Conservation (phyloP, 495 filamentous ascomycete genomes). For the Aspergillus nidulans region DNA sequence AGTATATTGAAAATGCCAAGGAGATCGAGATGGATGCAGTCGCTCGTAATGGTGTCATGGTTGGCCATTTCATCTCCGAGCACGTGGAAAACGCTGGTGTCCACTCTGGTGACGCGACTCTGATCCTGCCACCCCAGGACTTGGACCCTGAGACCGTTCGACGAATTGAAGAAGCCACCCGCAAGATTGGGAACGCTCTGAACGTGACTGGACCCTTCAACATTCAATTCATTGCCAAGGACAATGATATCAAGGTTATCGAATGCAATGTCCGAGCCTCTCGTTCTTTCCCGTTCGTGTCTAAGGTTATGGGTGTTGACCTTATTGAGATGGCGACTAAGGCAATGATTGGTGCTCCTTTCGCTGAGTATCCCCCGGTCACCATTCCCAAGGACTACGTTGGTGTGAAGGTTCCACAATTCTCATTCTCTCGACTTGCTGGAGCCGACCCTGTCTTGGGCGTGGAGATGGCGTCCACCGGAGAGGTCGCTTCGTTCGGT, state of each 20-base stretch:
- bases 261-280: constrained; percentile 98
- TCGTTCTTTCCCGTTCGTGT: constrained; percentile 95
- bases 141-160: constrained; percentile 82
- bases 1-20: constrained; percentile 96
- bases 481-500: constrained; percentile 96
- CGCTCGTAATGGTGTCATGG: constrained; percentile 77
- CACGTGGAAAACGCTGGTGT: constrained; percentile 98
- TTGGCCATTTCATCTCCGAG: constrained; percentile 92
- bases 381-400: constrained; percentile 77
- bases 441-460: constrained; percentile 95
- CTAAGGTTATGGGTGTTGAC: constrained; percentile 97
- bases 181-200: constrained; percentile 90
- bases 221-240: constrained; percentile 99
- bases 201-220: constrained; percentile 97
- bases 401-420: constrained; percentile 96
- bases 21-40: constrained; percentile 98
- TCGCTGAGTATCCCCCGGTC: constrained; percentile 74
- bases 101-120: constrained; percentile 94
- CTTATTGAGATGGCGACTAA: constrained; percentile 98
- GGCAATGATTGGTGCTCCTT: constrained; percentile 83
- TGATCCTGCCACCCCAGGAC: constrained; percentile 96
- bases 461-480: constrained; percentile 98
- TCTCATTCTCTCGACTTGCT: constrained; percentile 95
- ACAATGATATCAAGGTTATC: constrained; percentile 99
- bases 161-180: constrained; percentile 89